Percentiles rank a stretch among this genome's conserved stretches.
Evolutionary conservation across 371 early-diverging fungal species (phyloP).

Genomic region (Actinomucor elegans): DNA sequence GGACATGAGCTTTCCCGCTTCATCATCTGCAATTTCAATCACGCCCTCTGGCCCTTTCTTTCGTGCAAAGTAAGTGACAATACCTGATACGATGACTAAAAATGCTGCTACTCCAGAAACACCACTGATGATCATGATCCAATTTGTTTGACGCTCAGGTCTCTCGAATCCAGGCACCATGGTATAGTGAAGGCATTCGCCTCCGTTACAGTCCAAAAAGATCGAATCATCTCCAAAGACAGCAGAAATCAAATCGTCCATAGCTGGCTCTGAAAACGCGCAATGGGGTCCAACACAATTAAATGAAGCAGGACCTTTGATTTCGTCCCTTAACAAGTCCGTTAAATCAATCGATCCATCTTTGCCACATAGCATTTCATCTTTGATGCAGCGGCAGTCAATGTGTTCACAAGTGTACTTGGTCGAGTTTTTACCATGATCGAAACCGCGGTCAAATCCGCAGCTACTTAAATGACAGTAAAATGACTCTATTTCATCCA

Average conservation of each 20-base stretch:
- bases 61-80: slow-evolving; percentile 44
- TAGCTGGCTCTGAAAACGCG: slow-evolving; percentile 70
- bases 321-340: slow-evolving; percentile 69
- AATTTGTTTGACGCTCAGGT: slow-evolving; percentile 59
- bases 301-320: slow-evolving; percentile 76
- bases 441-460: slow-evolving; percentile 37
- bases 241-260: slow-evolving; percentile 70
- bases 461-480: slow-evolving; percentile 73
- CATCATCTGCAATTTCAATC: slow-evolving; percentile 56
- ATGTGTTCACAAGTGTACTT: slow-evolving; percentile 65
- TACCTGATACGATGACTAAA: slow-evolving; percentile 43
- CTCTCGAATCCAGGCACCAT: slow-evolving; percentile 80
- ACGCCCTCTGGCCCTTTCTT: slow-evolving; percentile 23
- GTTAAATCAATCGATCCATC: slow-evolving; percentile 74
- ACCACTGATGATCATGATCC: slow-evolving; percentile 60
- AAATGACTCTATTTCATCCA: slow-evolving; percentile 75
- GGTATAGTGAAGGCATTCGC: slow-evolving; percentile 87
- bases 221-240: slow-evolving; percentile 80
- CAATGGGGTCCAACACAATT: slow-evolving; percentile 64
- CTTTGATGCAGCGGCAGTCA: slow-evolving; percentile 72
- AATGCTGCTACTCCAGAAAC: slow-evolving; percentile 60
- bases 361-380: slow-evolving; percentile 77
- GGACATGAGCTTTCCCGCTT: slow-evolving; percentile 71
- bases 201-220: slow-evolving; percentile 67
- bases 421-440: slow-evolving; percentile 52